Base-by-base conservation (phyloP, 2,329 filamentous ascomycete genomes). In the Pleurostoma richardsiae region DNA sequence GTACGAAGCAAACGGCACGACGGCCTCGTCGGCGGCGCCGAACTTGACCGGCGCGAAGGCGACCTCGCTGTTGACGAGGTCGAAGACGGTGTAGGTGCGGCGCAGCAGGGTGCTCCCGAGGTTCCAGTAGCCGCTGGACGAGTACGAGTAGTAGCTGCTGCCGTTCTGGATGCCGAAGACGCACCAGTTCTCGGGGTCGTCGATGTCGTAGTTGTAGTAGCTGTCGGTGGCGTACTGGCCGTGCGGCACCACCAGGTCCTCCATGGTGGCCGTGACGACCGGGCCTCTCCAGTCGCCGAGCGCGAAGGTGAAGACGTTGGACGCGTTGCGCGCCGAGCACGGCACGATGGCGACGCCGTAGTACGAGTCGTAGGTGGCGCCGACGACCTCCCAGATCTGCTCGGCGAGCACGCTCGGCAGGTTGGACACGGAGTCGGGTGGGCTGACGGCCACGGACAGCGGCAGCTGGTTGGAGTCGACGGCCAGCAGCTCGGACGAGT, bases 71-170 rank as follows among this genome's bases (percentile, higher is more conserved):
- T 63, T 64, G 40, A 51, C 58, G 10, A 59, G 46, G 48, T 67
- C 63, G 43, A 65, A 64, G 4, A 62, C 62, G 42, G 58, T 52
- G 49, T 67, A 67, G 10, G 51, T 54, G n/a, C 60, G 57, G 30
- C 59, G 59, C 31, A 66, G 49, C 39, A 64, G 33, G 11, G 54
- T 46, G 47, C 52, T 51, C 11, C 61, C 57, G 3, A 66, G 39
- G 39, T 42, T 55, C 42, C 47, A 56, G 10, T 49, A 41, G 11
- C 10, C 45, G 7, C 19, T 39, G 7, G 19, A 27, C 5, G 39
- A 47, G 27, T 31, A 49, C 19, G 29, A 11, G 33, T 40, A 45
- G 0, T 41, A 46, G 8, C 30, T 46, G 45, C 42, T 44, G n/a
- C 44, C 39, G 38, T 59, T 60, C 41, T 66, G 61, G 3, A 66